Evolutionary conservation across 2,329 filamentous ascomycete genomes (phyloP).

Genomic region (Penicillium griseofulvum): DNA sequence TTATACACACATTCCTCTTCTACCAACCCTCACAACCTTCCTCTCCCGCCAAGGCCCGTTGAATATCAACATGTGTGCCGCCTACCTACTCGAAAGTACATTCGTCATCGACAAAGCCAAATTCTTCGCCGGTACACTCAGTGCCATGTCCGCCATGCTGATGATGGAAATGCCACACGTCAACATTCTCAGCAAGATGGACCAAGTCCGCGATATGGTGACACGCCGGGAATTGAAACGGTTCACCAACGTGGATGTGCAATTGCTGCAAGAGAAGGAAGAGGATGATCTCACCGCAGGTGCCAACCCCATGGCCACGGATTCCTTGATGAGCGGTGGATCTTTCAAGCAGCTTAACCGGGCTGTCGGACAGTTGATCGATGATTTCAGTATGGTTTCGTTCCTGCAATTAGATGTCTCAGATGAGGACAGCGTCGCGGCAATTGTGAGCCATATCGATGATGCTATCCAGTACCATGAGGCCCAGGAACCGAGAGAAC

Average conservation of each 20-base stretch:
- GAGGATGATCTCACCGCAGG: constrained; percentile 54
- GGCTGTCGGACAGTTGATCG: constrained; percentile 86
- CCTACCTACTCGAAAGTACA: constrained; percentile 91
- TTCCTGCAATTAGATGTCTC: constrained; percentile 87
- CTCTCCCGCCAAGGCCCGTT: constrained; percentile 75
- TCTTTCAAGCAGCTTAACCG: constrained; percentile 81
- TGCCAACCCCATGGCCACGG: constrained; percentile 62
- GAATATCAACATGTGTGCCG: constrained; percentile 87
- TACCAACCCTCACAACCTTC: constrained; percentile 79
- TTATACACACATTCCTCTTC: constrained; percentile 92
- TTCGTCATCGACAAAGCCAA: constrained; percentile 95
- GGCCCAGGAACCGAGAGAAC: constrained; percentile 85
- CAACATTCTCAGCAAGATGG: constrained; percentile 97
- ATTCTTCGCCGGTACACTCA: constrained; percentile 93
- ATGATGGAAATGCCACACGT: constrained; percentile 97
- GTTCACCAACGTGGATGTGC: constrained; percentile 82
- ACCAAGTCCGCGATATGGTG: constrained; percentile 86
- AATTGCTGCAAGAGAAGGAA: constrained; percentile 68
- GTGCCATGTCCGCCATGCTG: constrained; percentile 98
- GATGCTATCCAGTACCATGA: constrained; percentile 93
- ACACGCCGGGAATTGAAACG: constrained; percentile 83
- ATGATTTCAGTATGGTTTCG: constrained; percentile 97
- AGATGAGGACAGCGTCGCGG: constrained; percentile 85
- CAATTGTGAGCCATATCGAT: constrained; percentile 86
- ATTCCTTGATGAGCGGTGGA: constrained; percentile 72